These are phyloP conservation scores for Pleurotus tuoliensis DNA, from an alignment of 768 basidiomycete species.

Conservation along the genomic window DNA sequence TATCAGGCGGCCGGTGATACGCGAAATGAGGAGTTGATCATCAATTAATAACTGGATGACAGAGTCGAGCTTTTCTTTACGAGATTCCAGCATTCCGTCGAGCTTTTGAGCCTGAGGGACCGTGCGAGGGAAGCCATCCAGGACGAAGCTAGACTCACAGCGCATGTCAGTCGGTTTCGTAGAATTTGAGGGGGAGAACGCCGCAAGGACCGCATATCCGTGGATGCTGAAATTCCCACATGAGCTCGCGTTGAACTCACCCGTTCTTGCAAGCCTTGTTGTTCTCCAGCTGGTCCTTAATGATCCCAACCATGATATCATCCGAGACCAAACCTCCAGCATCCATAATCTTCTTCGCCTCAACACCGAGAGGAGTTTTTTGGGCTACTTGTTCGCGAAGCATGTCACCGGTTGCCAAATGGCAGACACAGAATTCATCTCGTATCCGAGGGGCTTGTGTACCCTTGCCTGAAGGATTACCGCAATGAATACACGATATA, in stretches of 20 bases:
- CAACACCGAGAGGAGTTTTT: constrained; percentile 83
- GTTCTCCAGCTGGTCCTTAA: constrained; percentile 90
- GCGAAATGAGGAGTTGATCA: constrained; percentile 93
- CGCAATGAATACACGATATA: not conserved
- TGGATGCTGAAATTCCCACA: not conserved
- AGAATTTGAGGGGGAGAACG: not conserved
- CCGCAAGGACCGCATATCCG: not conserved
- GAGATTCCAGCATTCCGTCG: constrained; percentile 78
- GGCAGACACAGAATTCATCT: constrained; percentile 93
- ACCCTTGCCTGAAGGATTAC: constrained; percentile 73
- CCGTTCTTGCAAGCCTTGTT: constrained; percentile 94
- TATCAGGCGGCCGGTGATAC: constrained; percentile 94
- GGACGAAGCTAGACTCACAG: constrained; percentile 69
- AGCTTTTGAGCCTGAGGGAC: constrained; percentile 96
- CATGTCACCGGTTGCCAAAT: constrained; percentile 99
- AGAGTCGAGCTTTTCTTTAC: constrained; percentile 88
- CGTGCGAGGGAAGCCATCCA: constrained; percentile 99
- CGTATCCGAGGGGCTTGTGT: constrained; percentile 95
- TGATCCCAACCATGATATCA: constrained; percentile 97
- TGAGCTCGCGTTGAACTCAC: constrained; percentile 42
- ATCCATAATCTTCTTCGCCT: constrained; percentile 98
- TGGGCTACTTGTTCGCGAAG: constrained; percentile 87
- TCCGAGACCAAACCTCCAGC: constrained; percentile 92
- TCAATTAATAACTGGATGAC: constrained; percentile 90
- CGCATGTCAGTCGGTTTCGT: not conserved